Conservation (phyloP, 2,329 filamentous ascomycete genomes). For the Biscogniauxia mediterranea region DNA sequence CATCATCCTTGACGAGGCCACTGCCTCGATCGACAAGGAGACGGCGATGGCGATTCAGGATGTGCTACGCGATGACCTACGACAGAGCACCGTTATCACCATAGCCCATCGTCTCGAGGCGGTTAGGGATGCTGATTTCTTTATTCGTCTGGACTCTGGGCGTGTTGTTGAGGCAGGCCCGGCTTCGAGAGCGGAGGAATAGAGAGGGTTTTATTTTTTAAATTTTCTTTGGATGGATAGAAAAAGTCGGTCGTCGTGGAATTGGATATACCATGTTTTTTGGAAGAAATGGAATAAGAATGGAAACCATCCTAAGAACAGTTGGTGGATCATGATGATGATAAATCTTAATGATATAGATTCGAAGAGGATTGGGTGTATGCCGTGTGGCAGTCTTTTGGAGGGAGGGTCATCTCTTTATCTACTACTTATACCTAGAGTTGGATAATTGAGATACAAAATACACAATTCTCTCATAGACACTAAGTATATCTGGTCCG, state of each 20-base stretch:
- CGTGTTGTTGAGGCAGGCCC: slow-evolving; percentile 50
- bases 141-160: slow-evolving; percentile 52
- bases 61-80: slow-evolving; percentile 54
- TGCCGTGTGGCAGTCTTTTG: too few species aligned
- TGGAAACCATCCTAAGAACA: too few species aligned
- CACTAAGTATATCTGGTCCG: too few species aligned
- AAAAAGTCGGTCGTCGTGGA: not conserved
- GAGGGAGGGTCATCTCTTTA: too few species aligned
- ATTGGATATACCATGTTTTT: not conserved
- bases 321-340: not conserved
- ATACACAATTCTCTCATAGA: too few species aligned
- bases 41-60: slow-evolving; percentile 59
- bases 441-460: too few species aligned
- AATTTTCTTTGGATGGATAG: not conserved
- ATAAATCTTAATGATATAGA: too few species aligned
- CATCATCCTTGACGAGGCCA: slow-evolving; percentile 64
- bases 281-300: not conserved
- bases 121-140: slow-evolving; percentile 57
- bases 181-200: slow-evolving; percentile 6
- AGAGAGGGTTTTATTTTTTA: not conserved
- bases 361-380: too few species aligned
- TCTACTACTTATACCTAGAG: too few species aligned
- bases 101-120: slow-evolving; percentile 66
- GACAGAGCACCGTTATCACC: slow-evolving; percentile 59
- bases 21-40: slow-evolving; percentile 59